phyloP scores from a whole-genome alignment of 1,284 basidiomycete genomes.

The Trichosporon ovoides region DNA sequence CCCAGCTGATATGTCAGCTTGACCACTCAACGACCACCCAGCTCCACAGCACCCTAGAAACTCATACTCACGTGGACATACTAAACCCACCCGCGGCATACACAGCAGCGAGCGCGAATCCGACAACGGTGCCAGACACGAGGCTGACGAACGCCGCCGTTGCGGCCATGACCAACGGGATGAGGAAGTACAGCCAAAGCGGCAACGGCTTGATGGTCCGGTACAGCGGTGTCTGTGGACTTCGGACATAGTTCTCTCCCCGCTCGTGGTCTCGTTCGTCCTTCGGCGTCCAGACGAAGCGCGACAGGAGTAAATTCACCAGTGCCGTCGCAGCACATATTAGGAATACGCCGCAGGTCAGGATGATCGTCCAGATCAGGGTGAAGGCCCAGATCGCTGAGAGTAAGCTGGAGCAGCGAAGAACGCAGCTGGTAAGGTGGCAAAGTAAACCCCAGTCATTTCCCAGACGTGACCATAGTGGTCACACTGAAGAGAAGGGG shows the following conservation, averaged over 20 bases:
- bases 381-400: conserved; percentile 76
- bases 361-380: conserved; percentile 73
- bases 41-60: not conserved
- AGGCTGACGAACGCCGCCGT: conserved; percentile 61
- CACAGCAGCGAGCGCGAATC: conserved; percentile 65
- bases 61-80: conserved; percentile 77
- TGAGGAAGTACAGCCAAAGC: conserved; percentile 34
- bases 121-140: conserved; percentile 64
- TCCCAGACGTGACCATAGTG: too few relatives aligned
- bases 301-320: conserved; percentile 62
- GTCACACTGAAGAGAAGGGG: too few relatives aligned
- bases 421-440: too few relatives aligned
- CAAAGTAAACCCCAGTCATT: too few relatives aligned
- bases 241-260: not conserved
- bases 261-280: not conserved
- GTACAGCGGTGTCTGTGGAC: not conserved
- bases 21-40: too few relatives aligned
- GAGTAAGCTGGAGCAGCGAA: too few relatives aligned
- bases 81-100: conserved; percentile 64
- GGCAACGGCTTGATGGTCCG: conserved; percentile 29
- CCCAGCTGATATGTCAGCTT: conserved; percentile 56
- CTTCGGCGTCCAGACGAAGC: not conserved
- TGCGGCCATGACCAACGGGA: conserved; percentile 32
- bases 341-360: conserved; percentile 66
- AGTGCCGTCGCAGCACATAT: conserved; percentile 63